Evolutionary conservation across 208 protist genomes (phyloP).

Genomic region (Acanthamoeba castellanii): DNA sequence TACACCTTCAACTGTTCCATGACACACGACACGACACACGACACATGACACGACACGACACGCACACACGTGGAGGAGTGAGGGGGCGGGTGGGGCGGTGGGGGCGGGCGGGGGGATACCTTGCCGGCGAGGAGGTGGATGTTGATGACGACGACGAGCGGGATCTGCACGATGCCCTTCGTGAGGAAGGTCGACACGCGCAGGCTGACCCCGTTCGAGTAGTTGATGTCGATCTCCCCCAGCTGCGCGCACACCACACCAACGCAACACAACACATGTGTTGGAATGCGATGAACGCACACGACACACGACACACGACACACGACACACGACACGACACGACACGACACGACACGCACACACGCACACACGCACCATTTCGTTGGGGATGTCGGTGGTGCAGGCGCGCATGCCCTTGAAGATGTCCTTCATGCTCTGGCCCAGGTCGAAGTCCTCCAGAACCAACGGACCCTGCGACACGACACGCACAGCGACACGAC

Average conservation of each 20-base stretch:
- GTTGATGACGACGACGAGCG: background rate
- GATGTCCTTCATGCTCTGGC: background rate
- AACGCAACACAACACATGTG: too few relatives aligned
- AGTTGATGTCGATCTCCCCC: conserved; percentile 2
- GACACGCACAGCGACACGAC: too few relatives aligned
- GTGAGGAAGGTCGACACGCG: conserved; percentile 5
- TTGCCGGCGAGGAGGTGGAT: background rate
- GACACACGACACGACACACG: too few relatives aligned
- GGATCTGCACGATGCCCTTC: background rate
- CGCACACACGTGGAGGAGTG: too few relatives aligned
- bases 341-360: too few relatives aligned
- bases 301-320: too few relatives aligned
- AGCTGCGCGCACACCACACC: background rate
- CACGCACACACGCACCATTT: background rate
- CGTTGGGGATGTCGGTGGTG: conserved; percentile 8
- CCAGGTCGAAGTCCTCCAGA: background rate
- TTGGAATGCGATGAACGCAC: too few relatives aligned
- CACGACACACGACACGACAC: too few relatives aligned
- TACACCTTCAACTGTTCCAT: background rate
- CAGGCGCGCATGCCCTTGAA: background rate
- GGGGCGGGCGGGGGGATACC: background rate
- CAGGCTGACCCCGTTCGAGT: background rate
- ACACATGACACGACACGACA: too few relatives aligned
- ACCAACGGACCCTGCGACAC: conserved; percentile 6
- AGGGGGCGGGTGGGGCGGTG: background rate